These are phyloP conservation scores for Dendrobium officinale DNA, from an alignment of 106 monocot genomes.

Conservation along the genomic window DNA sequence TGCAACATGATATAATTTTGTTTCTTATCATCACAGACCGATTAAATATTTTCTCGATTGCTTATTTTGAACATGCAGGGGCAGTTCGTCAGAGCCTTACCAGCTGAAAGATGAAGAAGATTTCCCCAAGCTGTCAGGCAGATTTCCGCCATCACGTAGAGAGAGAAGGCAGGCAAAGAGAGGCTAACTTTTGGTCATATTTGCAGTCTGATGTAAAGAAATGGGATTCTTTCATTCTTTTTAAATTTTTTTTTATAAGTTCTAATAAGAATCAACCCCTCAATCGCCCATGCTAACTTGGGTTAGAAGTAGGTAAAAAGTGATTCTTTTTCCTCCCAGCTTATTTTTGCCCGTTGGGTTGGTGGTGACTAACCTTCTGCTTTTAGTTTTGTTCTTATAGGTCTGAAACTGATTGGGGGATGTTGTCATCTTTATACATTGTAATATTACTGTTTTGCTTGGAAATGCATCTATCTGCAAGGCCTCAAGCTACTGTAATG, in stretches of 20 bases:
- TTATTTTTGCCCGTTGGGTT: background rate
- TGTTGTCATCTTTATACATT: background rate
- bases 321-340: background rate
- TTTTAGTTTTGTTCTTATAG: background rate
- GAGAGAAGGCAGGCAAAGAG: background rate
- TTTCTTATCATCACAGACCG: background rate
- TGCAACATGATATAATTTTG: background rate
- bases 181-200: background rate
- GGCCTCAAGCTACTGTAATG: too few species aligned
- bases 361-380: background rate
- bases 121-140: slow-evolving; percentile 40
- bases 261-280: background rate
- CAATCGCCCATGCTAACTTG: background rate
- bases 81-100: slow-evolving; percentile 8
- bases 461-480: too few species aligned
- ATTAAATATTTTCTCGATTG: background rate
- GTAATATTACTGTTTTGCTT: background rate
- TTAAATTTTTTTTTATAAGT: background rate
- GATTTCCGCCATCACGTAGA: background rate
- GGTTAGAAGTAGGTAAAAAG: background rate
- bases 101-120: slow-evolving; percentile 49
- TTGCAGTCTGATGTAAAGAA: background rate
- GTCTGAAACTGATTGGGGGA: background rate
- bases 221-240: background rate
- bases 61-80: slow-evolving; percentile 14